These are phyloP conservation scores for Coffea eugenioides DNA, from an alignment of 257 asterid species.

Conservation along the genomic window DNA sequence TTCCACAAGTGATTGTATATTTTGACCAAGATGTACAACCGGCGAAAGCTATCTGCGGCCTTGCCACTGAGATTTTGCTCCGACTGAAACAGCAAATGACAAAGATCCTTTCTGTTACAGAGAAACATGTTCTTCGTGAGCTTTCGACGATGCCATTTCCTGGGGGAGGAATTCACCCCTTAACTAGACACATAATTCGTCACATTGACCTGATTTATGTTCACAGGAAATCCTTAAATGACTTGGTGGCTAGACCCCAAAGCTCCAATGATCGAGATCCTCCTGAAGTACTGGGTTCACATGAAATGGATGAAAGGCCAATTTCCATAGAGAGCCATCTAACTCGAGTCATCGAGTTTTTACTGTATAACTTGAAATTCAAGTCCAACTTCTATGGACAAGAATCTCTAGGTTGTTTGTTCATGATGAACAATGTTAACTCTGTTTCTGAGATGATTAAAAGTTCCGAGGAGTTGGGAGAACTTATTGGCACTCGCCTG, in stretches of 20 bases:
- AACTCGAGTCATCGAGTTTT: slow-evolving; percentile 54
- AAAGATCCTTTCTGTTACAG: slow-evolving; percentile 68
- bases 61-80: slow-evolving; percentile 57
- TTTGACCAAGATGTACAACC: slow-evolving; percentile 34
- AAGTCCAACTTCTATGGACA: slow-evolving; percentile 65
- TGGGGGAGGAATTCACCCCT: slow-evolving; percentile 74
- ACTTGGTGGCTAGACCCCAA: slow-evolving; percentile 55
- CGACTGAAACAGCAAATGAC: slow-evolving; percentile 61
- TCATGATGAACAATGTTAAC: slow-evolving; percentile 82
- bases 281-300: slow-evolving; percentile 19
- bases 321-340: slow-evolving; percentile 60
- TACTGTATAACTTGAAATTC: slow-evolving; percentile 66
- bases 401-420: slow-evolving; percentile 56
- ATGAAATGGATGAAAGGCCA: not conserved
- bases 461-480: slow-evolving; percentile 61
- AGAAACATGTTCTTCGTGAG: slow-evolving; percentile 67
- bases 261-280: slow-evolving; percentile 28
- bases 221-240: slow-evolving; percentile 50
- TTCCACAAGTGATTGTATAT: not conserved
- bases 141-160: slow-evolving; percentile 64
- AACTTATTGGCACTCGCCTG: slow-evolving; percentile 61
- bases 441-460: slow-evolving; percentile 64
- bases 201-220: slow-evolving; percentile 62
- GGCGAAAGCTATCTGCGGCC: slow-evolving; percentile 46
- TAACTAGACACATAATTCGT: slow-evolving; percentile 76